Percentiles rank a stretch among this genome's conserved stretches.
Conservation (phyloP, 2,329 filamentous ascomycete species). For the Ceratocystis diversiconidia region DNA sequence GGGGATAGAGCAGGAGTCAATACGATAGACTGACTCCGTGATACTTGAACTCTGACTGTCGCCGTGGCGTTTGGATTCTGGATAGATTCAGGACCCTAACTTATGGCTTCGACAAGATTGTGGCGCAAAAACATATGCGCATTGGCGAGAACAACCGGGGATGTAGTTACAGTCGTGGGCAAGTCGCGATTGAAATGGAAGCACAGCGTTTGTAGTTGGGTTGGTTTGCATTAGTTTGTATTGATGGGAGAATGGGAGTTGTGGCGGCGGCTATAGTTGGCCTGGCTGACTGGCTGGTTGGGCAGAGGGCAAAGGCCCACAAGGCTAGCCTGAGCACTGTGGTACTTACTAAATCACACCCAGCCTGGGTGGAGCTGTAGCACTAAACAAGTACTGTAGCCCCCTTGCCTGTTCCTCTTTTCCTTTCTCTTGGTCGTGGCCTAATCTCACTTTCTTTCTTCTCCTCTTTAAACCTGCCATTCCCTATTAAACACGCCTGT, state of each 20-base stretch:
- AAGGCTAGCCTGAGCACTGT: neutral
- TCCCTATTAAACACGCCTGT: slow-evolving; percentile 9
- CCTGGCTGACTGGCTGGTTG: neutral
- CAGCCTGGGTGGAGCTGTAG: neutral
- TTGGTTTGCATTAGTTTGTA: too few relatives aligned
- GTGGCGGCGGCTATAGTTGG: neutral
- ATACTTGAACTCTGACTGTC: too few relatives aligned
- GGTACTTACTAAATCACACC: neutral
- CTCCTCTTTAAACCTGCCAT: neutral
- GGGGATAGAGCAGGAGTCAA: too few relatives aligned
- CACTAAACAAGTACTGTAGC: neutral
- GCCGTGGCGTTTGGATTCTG: too few relatives aligned
- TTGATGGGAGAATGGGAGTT: neutral
- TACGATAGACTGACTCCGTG: too few relatives aligned
- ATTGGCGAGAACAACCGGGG: too few relatives aligned
- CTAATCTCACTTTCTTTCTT: slow-evolving; percentile 11
- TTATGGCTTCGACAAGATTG: too few relatives aligned
- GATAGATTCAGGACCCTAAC: too few relatives aligned
- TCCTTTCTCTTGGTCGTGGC: slow-evolving; percentile 7
- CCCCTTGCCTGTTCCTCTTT: neutral
- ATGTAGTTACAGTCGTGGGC: too few relatives aligned
- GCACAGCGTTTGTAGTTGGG: too few relatives aligned
- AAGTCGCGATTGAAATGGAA: too few relatives aligned
- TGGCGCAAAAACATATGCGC: too few relatives aligned
- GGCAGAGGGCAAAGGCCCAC: neutral